Conservation (phyloP, 2,329 filamentous ascomycete genomes). For the Xylaria sp. region DNA sequence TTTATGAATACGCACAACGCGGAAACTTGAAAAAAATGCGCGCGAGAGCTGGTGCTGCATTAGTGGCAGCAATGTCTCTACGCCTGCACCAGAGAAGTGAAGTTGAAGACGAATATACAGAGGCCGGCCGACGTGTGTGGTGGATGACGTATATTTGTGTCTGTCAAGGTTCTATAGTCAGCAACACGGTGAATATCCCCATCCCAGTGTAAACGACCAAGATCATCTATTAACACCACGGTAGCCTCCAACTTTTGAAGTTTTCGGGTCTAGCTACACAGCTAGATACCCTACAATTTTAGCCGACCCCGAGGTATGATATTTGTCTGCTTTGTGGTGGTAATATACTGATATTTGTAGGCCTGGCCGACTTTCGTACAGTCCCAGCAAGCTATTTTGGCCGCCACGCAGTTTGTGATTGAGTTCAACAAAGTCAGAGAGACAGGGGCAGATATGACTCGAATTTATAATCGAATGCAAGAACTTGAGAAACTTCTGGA, state of each 20-base stretch:
- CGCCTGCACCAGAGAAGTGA: constrained; percentile 49
- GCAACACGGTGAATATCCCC: constrained; percentile 49
- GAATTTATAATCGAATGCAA: constrained; percentile 49
- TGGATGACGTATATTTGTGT: constrained; percentile 62
- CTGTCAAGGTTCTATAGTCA: constrained; percentile 58
- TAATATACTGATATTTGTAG: constrained; percentile 38
- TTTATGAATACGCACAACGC: constrained; percentile 60
- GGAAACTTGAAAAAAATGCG: constrained; percentile 60
- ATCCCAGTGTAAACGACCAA: not conserved
- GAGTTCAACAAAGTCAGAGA: constrained; percentile 52
- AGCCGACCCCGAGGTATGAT: constrained; percentile 49
- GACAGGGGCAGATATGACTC: constrained; percentile 45
- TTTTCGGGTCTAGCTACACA: constrained; percentile 52
- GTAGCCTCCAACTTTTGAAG: constrained; percentile 51
- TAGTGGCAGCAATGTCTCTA: constrained; percentile 53
- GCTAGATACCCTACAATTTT: constrained; percentile 49
- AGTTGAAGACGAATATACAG: constrained; percentile 48
- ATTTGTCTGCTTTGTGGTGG: not conserved
- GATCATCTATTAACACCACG: not conserved
- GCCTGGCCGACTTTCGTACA: constrained; percentile 52
- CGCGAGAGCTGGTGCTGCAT: constrained; percentile 53
- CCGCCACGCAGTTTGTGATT: constrained; percentile 54
- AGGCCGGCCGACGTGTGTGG: constrained; percentile 55
- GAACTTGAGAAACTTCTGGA: constrained; percentile 48
- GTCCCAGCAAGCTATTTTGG: constrained; percentile 54